Percentiles rank a stretch among this genome's conserved stretches.
Conservation (phyloP, 805 yeast species). For the Lipomyces sp. region DNA sequence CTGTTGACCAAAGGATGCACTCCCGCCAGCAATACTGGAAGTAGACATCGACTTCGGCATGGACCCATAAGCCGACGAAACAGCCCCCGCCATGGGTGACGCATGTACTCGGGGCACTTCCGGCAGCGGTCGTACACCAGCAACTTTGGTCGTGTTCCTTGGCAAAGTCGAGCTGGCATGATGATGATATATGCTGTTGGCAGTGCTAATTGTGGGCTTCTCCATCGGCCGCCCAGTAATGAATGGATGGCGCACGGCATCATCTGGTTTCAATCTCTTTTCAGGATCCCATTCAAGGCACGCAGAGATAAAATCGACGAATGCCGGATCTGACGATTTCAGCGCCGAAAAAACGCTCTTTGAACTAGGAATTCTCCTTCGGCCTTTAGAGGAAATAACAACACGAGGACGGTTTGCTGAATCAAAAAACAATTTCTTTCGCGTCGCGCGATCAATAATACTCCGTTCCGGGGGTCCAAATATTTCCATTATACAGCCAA, state of each 20-base stretch:
- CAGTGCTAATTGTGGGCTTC: not conserved
- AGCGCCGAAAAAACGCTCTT: conserved; percentile 32
- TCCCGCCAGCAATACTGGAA: too few relatives aligned
- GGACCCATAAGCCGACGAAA: not conserved
- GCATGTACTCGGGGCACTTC: conserved; percentile 3
- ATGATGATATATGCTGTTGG: not conserved
- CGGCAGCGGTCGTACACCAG: conserved; percentile 16
- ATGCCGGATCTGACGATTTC: conserved; percentile 31
- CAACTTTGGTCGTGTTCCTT: not conserved
- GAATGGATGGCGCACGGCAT: conserved; percentile 42
- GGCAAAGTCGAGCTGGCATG: not conserved
- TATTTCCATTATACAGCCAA: conserved; percentile 83
- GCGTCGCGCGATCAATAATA: conserved; percentile 36
- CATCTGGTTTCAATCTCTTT: conserved; percentile 41
- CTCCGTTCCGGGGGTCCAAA: conserved; percentile 78
- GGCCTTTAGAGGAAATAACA: conserved; percentile 30
- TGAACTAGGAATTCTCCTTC: conserved; percentile 31
- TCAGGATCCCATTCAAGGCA: conserved; percentile 72
- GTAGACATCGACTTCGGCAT: conserved; percentile 4
- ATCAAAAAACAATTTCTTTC: conserved; percentile 42
- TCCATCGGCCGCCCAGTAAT: conserved; percentile 31
- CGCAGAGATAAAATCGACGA: conserved; percentile 50
- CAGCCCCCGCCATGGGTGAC: not conserved
- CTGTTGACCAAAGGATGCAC: too few relatives aligned
- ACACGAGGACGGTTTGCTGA: conserved; percentile 36